Conservation (phyloP, 768 basidiomycete species). For the Panaeolus cyanescens region DNA sequence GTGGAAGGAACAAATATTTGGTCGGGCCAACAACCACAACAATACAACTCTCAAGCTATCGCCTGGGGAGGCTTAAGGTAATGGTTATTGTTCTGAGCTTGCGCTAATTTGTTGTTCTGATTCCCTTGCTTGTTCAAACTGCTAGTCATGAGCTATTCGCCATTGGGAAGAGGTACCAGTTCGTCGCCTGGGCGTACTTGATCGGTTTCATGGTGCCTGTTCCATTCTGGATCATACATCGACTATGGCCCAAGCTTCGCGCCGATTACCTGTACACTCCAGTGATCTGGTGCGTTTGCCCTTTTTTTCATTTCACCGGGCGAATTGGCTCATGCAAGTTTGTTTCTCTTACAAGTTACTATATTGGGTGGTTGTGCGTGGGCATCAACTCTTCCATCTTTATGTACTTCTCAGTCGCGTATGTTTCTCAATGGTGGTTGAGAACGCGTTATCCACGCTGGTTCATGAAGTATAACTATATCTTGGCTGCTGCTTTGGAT, state of each 20-base stretch:
- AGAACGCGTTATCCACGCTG: slow-evolving; percentile 45
- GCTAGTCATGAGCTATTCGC: slow-evolving; percentile 44
- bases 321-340: neutral
- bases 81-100: neutral
- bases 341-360: slow-evolving; percentile 30
- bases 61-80: slow-evolving; percentile 53
- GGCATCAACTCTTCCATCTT: slow-evolving; percentile 50
- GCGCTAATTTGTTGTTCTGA: neutral
- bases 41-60: slow-evolving; percentile 53
- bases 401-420: slow-evolving; percentile 42
- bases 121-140: neutral
- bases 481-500: slow-evolving; percentile 39
- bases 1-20: slow-evolving; percentile 59
- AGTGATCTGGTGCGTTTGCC: slow-evolving; percentile 37
- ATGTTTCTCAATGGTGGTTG: slow-evolving; percentile 49
- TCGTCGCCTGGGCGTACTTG: slow-evolving; percentile 49
- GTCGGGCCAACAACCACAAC: slow-evolving; percentile 49
- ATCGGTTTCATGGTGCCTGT: slow-evolving; percentile 52
- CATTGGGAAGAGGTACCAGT: slow-evolving; percentile 46
- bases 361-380: slow-evolving; percentile 50
- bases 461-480: slow-evolving; percentile 47
- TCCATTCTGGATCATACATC: slow-evolving; percentile 52
- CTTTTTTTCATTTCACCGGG: neutral
- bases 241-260: slow-evolving; percentile 44
- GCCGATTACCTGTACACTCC: slow-evolving; percentile 52